These are phyloP conservation scores for Alectoria sarmentosa DNA, from an alignment of 495 filamentous ascomycete species.

Conservation along the genomic window DNA sequence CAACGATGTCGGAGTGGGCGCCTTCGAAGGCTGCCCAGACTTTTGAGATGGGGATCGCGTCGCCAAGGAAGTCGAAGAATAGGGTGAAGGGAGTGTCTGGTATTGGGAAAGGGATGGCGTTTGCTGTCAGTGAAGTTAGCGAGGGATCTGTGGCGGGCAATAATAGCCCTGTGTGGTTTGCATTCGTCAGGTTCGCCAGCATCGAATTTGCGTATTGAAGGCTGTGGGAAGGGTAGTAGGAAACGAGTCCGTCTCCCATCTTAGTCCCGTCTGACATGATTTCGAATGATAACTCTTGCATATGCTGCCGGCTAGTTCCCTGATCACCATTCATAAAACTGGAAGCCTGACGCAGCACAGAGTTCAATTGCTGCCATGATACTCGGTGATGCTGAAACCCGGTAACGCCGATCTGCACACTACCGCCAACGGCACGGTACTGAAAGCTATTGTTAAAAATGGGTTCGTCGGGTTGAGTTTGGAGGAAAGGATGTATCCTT, in stretches of 20 bases:
- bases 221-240: not conserved
- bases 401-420: not conserved
- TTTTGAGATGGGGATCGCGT: not conserved
- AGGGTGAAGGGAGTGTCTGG: not conserved
- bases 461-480: not conserved
- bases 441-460: not conserved
- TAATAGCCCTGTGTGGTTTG: not conserved
- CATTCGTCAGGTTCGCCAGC: not conserved
- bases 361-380: not conserved
- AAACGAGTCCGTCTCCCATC: not conserved
- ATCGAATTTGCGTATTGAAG: not conserved
- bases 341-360: not conserved
- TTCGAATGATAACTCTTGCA: slow-evolving; percentile 1
- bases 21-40: slow-evolving; percentile 5
- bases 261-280: not conserved
- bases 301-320: not conserved
- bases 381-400: not conserved
- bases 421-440: not conserved
- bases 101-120: not conserved
- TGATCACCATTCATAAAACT: not conserved
- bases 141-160: not conserved
- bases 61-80: not conserved
- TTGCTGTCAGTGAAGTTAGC: not conserved
- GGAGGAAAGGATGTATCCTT: not conserved
- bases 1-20: not conserved